Percentiles rank a stretch among this genome's conserved stretches.
Evolutionary conservation across 192 early-diverging fungal species (phyloP).

Genomic region (Backusella circina): DNA sequence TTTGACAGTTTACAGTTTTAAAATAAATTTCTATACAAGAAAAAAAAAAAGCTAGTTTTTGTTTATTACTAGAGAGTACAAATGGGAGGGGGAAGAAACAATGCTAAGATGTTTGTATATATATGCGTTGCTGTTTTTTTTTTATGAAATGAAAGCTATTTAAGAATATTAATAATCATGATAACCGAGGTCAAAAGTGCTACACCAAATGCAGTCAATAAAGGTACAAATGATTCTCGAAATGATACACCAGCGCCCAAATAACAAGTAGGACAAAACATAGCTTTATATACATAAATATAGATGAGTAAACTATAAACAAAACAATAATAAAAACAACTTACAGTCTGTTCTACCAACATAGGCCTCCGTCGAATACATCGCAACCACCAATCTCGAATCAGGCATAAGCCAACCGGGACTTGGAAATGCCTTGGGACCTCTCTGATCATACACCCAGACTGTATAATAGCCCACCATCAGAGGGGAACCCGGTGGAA

Average conservation of each 20-base stretch:
- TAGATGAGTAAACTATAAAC: background rate
- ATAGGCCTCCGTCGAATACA: conserved; percentile 32
- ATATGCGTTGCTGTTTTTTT: background rate
- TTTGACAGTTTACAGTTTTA: background rate
- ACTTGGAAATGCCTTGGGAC: conserved; percentile 31
- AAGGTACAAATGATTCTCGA: conserved; percentile 11
- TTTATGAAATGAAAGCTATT: background rate
- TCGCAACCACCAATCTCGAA: conserved; percentile 16
- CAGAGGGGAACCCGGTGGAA: conserved; percentile 14
- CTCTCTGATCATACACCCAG: conserved; percentile 31
- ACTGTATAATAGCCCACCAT: conserved; percentile 36
- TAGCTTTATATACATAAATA: conserved; percentile 5
- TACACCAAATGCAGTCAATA: conserved; percentile 19
- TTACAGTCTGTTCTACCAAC: conserved; percentile 32
- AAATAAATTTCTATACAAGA: background rate
- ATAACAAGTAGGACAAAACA: conserved; percentile 34
- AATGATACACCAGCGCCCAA: conserved; percentile 11
- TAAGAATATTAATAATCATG: conserved; percentile 11
- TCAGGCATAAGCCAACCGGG: conserved; percentile 36
- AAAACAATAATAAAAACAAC: background rate
- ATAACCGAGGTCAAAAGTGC: conserved; percentile 24
- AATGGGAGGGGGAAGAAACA: background rate
- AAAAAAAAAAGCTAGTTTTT: background rate
- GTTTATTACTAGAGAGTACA: background rate
- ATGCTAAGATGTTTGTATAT: background rate